phyloP scores from a whole-genome alignment of 164 flowering plant species.

The Piper longum region DNA sequence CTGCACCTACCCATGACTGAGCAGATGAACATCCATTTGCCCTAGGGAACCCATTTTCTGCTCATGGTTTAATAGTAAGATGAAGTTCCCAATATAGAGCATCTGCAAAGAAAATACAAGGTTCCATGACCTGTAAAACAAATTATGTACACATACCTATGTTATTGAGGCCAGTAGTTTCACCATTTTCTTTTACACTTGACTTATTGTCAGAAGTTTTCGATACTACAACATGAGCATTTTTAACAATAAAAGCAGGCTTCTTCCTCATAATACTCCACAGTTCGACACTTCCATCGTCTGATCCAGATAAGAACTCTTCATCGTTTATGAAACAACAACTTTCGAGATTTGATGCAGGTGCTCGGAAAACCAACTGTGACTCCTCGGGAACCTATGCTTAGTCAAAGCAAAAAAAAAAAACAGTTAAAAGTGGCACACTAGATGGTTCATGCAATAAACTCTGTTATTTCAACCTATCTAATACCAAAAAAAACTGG shows the following conservation, averaged over 20 bases:
- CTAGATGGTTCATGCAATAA: not conserved
- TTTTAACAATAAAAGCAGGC: constrained; percentile 64
- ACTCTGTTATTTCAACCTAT: not conserved
- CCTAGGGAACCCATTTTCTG: constrained; percentile 35
- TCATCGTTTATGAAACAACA: constrained; percentile 67
- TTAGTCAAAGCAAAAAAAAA: not conserved
- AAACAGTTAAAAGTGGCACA: not conserved
- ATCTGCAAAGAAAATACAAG: too few species aligned
- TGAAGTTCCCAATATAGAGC: not conserved
- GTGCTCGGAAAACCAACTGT: constrained; percentile 67
- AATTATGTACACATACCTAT: constrained; percentile 25
- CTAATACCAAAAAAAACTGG: not conserved
- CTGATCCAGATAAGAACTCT: constrained; percentile 85
- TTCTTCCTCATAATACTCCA: constrained; percentile 64
- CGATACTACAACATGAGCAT: constrained; percentile 52
- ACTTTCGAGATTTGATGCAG: constrained; percentile 67
- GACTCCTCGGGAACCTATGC: constrained; percentile 86
- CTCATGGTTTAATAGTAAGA: not conserved
- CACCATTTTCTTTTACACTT: constrained; percentile 15
- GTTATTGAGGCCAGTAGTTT: constrained; percentile 23
- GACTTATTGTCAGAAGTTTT: constrained; percentile 4
- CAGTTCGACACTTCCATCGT: constrained; percentile 86
- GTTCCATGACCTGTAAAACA: not conserved
- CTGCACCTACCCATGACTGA: constrained; percentile 75
- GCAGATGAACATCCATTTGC: constrained; percentile 24